A percentile compares a stretch with the other conserved stretches of the same genome.
Evolutionary conservation across 2,329 filamentous ascomycete genomes (phyloP).

Genomic region (Xylaria sp.): DNA sequence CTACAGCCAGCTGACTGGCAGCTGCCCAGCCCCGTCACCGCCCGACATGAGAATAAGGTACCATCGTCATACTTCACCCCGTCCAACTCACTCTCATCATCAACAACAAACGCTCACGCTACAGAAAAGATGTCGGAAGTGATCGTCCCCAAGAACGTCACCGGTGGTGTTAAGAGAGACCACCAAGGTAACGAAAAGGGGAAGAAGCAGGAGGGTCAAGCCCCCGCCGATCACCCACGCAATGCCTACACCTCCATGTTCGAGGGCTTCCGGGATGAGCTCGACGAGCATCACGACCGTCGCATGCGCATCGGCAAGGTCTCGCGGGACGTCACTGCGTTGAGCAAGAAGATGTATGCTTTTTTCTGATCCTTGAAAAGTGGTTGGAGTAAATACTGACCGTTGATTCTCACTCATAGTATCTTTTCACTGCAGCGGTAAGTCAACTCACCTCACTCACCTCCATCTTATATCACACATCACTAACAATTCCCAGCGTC

Average conservation of each 20-base stretch:
- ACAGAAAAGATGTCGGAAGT: constrained; percentile 25
- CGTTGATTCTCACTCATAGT: constrained; percentile 35
- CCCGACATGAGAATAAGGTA: neutral
- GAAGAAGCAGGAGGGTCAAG: constrained; percentile 12
- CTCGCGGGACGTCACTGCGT: constrained; percentile 83
- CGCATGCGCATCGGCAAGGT: constrained; percentile 86
- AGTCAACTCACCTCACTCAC: neutral
- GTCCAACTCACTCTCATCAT: neutral
- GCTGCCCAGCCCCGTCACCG: neutral
- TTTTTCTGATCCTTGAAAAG: neutral
- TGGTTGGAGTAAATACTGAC: constrained; percentile 7
- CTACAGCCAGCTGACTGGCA: neutral
- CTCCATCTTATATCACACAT: neutral
- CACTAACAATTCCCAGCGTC: constrained; percentile 44
- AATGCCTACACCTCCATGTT: constrained; percentile 69
- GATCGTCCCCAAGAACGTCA: constrained; percentile 25
- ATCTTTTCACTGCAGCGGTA: constrained; percentile 18
- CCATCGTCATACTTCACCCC: neutral
- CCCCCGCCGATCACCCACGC: constrained; percentile 33
- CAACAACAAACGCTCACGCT: neutral
- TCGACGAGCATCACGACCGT: constrained; percentile 92
- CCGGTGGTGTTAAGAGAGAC: constrained; percentile 50
- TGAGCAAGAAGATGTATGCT: constrained; percentile 90
- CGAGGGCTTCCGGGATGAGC: constrained; percentile 73
- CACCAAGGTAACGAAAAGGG: constrained; percentile 47